A percentile compares a stretch with the other conserved stretches of the same genome.
Evolutionary conservation across 768 basidiomycete species (phyloP).

Genomic region (Mycena leptocephala): DNA sequence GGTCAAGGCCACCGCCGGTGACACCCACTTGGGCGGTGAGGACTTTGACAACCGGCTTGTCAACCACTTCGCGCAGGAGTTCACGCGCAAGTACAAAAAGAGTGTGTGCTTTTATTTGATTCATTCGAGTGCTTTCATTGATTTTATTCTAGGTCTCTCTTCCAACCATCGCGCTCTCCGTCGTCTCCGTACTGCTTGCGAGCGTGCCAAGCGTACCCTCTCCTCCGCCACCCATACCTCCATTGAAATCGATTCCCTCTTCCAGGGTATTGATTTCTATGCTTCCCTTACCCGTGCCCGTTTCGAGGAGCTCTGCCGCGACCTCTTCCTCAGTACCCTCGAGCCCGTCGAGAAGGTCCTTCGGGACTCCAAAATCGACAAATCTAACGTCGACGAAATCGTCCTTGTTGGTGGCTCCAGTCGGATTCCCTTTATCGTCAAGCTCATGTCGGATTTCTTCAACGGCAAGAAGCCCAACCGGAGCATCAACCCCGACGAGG

Average conservation of each 20-base stretch:
- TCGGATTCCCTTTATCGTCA: slow-evolving; percentile 19
- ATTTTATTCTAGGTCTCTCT: slow-evolving; percentile 4
- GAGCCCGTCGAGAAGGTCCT: too few species aligned
- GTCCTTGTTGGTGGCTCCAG: slow-evolving; percentile 19
- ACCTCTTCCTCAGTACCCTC: slow-evolving; percentile 16
- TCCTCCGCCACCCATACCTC: slow-evolving; percentile 20
- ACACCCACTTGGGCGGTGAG: too few species aligned
- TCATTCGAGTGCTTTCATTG: neutral
- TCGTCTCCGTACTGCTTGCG: slow-evolving; percentile 19
- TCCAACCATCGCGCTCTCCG: slow-evolving; percentile 19
- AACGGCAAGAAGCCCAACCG: slow-evolving; percentile 3
- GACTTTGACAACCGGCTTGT: slow-evolving; percentile 18
- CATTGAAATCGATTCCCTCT: slow-evolving; percentile 20
- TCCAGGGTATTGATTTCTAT: slow-evolving; percentile 22
- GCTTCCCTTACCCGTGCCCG: slow-evolving; percentile 9
- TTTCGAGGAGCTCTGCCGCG: slow-evolving; percentile 22
- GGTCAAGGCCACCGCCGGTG: slow-evolving; percentile 46
- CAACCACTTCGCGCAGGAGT: slow-evolving; percentile 26
- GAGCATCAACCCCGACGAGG: slow-evolving; percentile 13
- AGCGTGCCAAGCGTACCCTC: slow-evolving; percentile 27
- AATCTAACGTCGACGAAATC: slow-evolving; percentile 6
- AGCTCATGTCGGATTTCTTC: slow-evolving; percentile 17
- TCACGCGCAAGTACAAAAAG: slow-evolving; percentile 23
- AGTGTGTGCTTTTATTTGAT: neutral
- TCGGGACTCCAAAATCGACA: slow-evolving; percentile 17